Base-by-base conservation (phyloP, 768 basidiomycete species). In the Rubroboletus satanas region DNA sequence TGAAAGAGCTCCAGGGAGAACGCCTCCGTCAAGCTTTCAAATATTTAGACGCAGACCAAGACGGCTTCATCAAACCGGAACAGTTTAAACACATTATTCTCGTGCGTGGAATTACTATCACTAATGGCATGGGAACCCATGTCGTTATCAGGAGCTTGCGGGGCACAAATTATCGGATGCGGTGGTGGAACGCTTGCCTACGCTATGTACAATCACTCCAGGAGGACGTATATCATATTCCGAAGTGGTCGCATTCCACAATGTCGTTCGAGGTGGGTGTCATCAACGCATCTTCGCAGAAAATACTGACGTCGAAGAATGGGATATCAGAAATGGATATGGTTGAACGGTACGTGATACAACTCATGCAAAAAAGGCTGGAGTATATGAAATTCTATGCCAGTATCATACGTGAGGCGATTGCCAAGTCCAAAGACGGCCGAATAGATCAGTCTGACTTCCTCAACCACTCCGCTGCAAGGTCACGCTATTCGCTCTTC, bases 1-100 rank as follows among this genome's bases (percentile, higher is more conserved):
- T 99, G 93, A 98, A 98, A 73, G 96, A 94, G 41, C 81, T 98
- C 52, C 97, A 98, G 75, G 97, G 95, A 66, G 97, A 99, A 74
- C 87, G 97, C 32, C 78, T 99, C 51, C 89, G 97, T 57, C 97
- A 99, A 74, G 89, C 94, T 26, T 99, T 98, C 79, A 89, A 84
- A 74, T 84, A 86, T 73, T 80, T 98, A 67, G 96, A 98, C 73
- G 75, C 78, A 46, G 88, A 96, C 67, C 83, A 89, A 66, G 91
- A 96, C 66, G 97, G 97, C 43, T 93, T 96, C 74, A 98, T 99
- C 73, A 79, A 77, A 60, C 90, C 95, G 17, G 90, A 93, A 49
- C 86, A 98, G 67, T 98, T 98, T 75, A 93, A 97, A 70, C 84
- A 83, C 59, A 98, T 98, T 68, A 93, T 99, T 68, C 73, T 95